Conservation (phyloP, 2,329 filamentous ascomycete species). For the Nemania abortiva region DNA sequence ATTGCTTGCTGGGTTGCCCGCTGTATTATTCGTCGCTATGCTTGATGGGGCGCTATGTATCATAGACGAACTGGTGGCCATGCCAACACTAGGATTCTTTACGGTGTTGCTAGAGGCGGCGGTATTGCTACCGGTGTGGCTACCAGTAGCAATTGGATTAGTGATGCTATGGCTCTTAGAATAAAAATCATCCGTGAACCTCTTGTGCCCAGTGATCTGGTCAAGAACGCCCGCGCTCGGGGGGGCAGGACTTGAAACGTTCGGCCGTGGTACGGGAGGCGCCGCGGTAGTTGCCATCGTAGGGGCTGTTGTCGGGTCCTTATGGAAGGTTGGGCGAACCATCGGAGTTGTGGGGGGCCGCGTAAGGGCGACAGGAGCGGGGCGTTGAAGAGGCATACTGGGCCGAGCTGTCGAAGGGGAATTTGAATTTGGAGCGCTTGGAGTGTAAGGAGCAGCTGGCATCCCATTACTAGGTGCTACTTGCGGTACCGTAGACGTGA, state of each 20-base stretch:
- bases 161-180: conserved; percentile 26
- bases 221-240: conserved; percentile 49
- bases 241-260: conserved; percentile 42
- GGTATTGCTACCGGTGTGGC: not conserved
- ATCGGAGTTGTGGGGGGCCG: conserved; percentile 45
- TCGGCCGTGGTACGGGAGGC: conserved; percentile 35
- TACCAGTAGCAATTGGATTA: conserved; percentile 1
- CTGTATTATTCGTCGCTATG: conserved; percentile 8
- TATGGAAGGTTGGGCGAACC: conserved; percentile 42
- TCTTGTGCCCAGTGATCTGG: conserved; percentile 47
- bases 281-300: conserved; percentile 18
- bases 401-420: conserved; percentile 39
- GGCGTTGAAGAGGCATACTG: conserved; percentile 45
- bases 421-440: conserved; percentile 31
- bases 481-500: conserved; percentile 22
- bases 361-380: conserved; percentile 42
- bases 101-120: not conserved
- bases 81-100: conserved; percentile 2
- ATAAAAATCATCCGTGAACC: conserved; percentile 37
- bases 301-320: conserved; percentile 30
- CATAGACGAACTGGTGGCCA: conserved; percentile 8
- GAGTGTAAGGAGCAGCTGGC: conserved; percentile 16
- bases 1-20: conserved; percentile 2
- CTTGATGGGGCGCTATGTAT: not conserved
- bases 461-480: conserved; percentile 34